Evolutionary conservation across 305 asterid genomes (phyloP), one percentile per base, ranked within the genome.

Genomic region (Rubia occidens): DNA sequence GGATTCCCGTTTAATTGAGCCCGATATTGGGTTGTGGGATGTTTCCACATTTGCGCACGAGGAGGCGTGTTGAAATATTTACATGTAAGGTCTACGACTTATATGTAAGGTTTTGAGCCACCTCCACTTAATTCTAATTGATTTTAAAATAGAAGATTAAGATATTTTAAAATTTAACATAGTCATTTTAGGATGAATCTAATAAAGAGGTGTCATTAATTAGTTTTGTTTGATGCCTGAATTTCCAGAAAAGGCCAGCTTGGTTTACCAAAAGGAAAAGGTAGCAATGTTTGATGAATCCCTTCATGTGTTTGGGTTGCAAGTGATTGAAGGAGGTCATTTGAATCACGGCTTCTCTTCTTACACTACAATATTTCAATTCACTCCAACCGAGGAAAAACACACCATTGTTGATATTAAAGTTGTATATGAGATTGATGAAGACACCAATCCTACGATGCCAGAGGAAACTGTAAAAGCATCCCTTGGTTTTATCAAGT

Each of bases 301-400:
- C 18, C 64, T 59, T 26, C 64, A 59, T 59, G 40, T 11, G 8
- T 59, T 59, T 26, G 64, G 64, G n/a, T 3, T 59, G 39, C 64
- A 26, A 59, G 64, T 59, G 42, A 59, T 59, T 11, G 64, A 59
- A 26, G 64, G 64, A 24, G 64, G 64, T 26, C 64, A 59, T 15
- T 5, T 59, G 64, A 59, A 24, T 6, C 64, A 59, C 11, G 64
- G 64, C 5, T 59, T 59, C 64, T 59, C 64, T 59, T 59, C 64
- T 59, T 59, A 59, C 64, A 59, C 64, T 9, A 59, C 64, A 4
- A 42, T 59, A 0, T 59, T 59, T 26, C 64, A 59, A 8, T 35
- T 59, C n/a, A 59, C 64, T 2, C 2, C 42, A 26, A 26, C 3
- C 0, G 64, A 3, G 40, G 42, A 59, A 24, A 11, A 42, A 59